Conservation (phyloP, 164 flowering plant genomes). For the Liriodendron chinense region DNA sequence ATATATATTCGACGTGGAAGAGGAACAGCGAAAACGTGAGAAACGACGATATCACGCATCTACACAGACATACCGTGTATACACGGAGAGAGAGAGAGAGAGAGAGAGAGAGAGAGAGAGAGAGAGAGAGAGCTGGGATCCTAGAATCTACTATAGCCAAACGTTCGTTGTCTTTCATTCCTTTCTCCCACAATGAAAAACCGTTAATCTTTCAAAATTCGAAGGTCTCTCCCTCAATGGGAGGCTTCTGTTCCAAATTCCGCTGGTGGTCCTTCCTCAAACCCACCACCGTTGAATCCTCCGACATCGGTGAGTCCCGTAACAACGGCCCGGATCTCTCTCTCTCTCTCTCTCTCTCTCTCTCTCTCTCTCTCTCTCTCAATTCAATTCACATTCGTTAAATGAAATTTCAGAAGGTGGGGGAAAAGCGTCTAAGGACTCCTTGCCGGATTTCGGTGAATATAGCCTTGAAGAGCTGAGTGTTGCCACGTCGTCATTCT, state of each 20-base stretch:
- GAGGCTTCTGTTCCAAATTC: slow-evolving; percentile 72
- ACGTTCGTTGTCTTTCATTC: neutral
- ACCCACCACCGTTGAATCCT: slow-evolving; percentile 40
- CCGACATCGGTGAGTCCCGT: slow-evolving; percentile 47
- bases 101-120: neutral
- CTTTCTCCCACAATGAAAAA: neutral
- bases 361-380: slow-evolving; percentile 7
- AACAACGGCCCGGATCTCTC: neutral
- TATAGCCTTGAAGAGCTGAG: slow-evolving; percentile 69
- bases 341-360: slow-evolving; percentile 7
- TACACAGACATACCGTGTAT: no score
- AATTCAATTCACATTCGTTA: neutral
- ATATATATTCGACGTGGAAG: no score
- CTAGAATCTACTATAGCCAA: slow-evolving; percentile 5
- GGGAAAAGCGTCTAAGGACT: slow-evolving; percentile 30
- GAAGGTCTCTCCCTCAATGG: slow-evolving; percentile 36
- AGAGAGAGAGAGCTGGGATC: slow-evolving; percentile 2
- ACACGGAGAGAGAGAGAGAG: neutral
- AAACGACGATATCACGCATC: no score
- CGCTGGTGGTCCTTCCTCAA: slow-evolving; percentile 74
- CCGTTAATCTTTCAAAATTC: neutral
- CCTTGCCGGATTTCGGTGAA: slow-evolving; percentile 55
- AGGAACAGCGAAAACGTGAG: no score
- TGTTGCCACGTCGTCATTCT: slow-evolving; percentile 65
- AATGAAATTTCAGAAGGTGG: slow-evolving; percentile 39